Evolutionary conservation across 1,284 basidiomycete genomes (phyloP), one percentile per base, ranked within the genome.

Genomic region (Moesziomyces aphidis): DNA sequence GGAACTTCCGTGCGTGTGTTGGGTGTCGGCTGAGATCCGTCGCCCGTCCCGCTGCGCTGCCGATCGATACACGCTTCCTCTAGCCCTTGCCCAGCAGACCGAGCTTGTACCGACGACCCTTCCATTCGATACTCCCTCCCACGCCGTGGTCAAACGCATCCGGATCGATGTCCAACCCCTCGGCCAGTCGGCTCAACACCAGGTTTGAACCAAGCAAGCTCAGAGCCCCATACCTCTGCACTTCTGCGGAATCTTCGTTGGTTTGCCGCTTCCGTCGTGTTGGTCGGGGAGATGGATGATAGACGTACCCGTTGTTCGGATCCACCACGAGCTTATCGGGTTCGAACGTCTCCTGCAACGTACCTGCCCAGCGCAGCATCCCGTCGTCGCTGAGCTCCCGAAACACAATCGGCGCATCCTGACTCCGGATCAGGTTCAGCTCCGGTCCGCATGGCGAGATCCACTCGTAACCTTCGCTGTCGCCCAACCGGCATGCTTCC

Each of bases 341-440:
- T 5, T 65, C 54, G 48, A 85, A 85, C 2, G 59, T 55, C 8
- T 50, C 58, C 3, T 52, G 26, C 2, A 83, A 46, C 4, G 58
- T 65, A 0, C 83, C 82, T 2, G 73, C 83, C 62, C 80, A 85
- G 6, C 55, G 66, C 8, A 84, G 64, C 46, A 73, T 73, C 49
- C 70, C 54, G 26, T 62, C 42, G 22, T 57, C 55, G 36, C 49
- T 43, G 4, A 86, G 68, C 17, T 79, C 73, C 23, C 81, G 77
- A 43, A 72, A 86, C 1, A 86, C 85, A 21, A 86, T 64, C 1
- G 79, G 81, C 6, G 81, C 80, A 45, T 85, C 83, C 26, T 80
- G 79, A 4, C 79, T 68, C 11, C 80, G 56, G 2, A 85, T 50
- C 24, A 77, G 77, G 55, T 85, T 85, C 56, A 77, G 61, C 50